A percentile compares a stretch with the other conserved stretches of the same genome.
Evolutionary conservation across 108 stramenopile genomes (phyloP).

Genomic region (Skeletonema grethae): DNA sequence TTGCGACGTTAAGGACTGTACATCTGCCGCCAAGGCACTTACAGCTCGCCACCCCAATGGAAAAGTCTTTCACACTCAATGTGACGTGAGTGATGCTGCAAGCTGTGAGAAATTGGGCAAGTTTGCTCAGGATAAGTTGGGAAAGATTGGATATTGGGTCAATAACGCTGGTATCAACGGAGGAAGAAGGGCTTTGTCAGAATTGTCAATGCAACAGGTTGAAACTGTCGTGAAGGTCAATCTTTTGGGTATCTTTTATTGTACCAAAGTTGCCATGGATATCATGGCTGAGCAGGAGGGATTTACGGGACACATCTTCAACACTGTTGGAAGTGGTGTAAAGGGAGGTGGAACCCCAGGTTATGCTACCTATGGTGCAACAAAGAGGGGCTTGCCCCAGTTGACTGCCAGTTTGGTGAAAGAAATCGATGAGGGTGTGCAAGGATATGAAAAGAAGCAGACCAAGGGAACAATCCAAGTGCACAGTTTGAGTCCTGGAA

Average conservation of each 20-base stretch:
- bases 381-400: slow-evolving; percentile 91
- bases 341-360: slow-evolving; percentile 93
- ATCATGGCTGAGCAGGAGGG: slow-evolving; percentile 85
- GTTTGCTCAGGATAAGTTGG: slow-evolving; percentile 82
- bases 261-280: slow-evolving; percentile 89
- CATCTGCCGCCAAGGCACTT: slow-evolving; percentile 73
- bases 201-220: slow-evolving; percentile 74
- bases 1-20: slow-evolving; percentile 85
- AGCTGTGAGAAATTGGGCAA: slow-evolving; percentile 68
- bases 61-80: slow-evolving; percentile 78
- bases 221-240: slow-evolving; percentile 89
- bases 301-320: slow-evolving; percentile 87
- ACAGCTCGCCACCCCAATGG: slow-evolving; percentile 66
- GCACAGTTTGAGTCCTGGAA: slow-evolving; percentile 87
- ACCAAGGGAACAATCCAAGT: slow-evolving; percentile 83
- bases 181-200: slow-evolving; percentile 78
- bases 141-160: slow-evolving; percentile 89
- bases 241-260: slow-evolving; percentile 80
- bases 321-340: slow-evolving; percentile 90
- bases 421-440: slow-evolving; percentile 87
- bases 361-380: slow-evolving; percentile 91
- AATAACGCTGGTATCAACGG: slow-evolving; percentile 94
- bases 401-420: slow-evolving; percentile 84
- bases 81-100: slow-evolving; percentile 78
- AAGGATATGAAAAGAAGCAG: slow-evolving; percentile 80